Evolutionary conservation across 1,284 basidiomycete genomes (phyloP), one percentile per base, ranked within the genome.

Genomic region (Apiotrichum gracile): DNA sequence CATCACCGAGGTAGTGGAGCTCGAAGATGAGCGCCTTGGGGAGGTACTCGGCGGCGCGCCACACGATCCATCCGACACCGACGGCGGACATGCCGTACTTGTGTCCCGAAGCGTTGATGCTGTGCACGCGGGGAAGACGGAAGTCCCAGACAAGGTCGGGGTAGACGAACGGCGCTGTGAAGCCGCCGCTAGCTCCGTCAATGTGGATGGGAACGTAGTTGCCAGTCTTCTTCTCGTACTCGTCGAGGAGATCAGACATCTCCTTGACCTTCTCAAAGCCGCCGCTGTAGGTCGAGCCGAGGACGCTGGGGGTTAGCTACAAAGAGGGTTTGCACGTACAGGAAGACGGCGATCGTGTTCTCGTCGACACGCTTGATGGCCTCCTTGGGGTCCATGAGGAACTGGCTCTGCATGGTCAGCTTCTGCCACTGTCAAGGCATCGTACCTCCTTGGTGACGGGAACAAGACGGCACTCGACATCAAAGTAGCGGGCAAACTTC

Each of bases 11-110:
- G 70, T 89, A 91, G 72, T 93, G 91, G 21, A 97, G 81, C 74
- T 97, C 92, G 68, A 97, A 97, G 61, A 96, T 87, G 58, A 93
- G 82, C 58, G 91, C 88, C 69, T 91, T 88, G 2, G 88, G 88
- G 16, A 92, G 81, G 69, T 81, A 81, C 43, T 81, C 76, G 72
- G 85, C 83, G 64, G 85, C 82, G 49, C 88, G 80, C 87, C 87
- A 93, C 60, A 93, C 75, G 39, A 91, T 81, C 87, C 88, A 91
- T 33, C 91, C 91, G 22, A 55, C 53, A 52, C 65, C 56, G 42
- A 66, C 65, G 17, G 38, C 62, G 17, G 83, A 78, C 49, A 91
- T 80, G 35, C 91, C 91, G 65, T 88, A 96, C 69, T 94, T 93
- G 79, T 93, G 90, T 5, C 88, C 87, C 7, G 85, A 89, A 0